Conservation (phyloP, 1,284 basidiomycete genomes). For the Ceratobasidium sp. region DNA sequence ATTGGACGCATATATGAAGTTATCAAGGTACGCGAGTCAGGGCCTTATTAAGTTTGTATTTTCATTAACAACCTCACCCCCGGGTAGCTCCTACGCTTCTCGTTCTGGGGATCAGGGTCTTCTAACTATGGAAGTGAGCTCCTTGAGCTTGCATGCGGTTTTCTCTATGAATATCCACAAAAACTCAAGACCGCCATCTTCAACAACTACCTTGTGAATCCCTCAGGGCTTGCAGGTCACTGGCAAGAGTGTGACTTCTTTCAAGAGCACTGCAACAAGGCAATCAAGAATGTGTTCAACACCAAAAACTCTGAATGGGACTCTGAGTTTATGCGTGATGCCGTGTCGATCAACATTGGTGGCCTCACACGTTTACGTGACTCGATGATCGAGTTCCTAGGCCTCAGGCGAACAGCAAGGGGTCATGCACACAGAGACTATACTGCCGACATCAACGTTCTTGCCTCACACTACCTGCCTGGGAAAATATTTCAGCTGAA, state of each 20-base stretch:
- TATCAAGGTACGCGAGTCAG: conserved; percentile 49
- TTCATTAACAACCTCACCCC: no score
- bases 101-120: conserved; percentile 48
- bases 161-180: conserved; percentile 47
- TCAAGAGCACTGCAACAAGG: conserved; percentile 48
- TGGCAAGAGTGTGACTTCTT: conserved; percentile 48
- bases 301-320: neutral
- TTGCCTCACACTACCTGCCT: conserved; percentile 9
- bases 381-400: neutral
- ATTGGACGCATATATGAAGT: conserved; percentile 52
- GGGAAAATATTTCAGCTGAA: neutral
- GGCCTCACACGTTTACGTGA: neutral
- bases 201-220: conserved; percentile 47
- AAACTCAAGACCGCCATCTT: conserved; percentile 44
- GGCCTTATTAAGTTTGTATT: no score
- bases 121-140: conserved; percentile 49
- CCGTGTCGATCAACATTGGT: neutral
- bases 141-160: conserved; percentile 47
- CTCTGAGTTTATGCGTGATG: neutral
- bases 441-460: conserved; percentile 9
- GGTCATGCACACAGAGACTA: neutral
- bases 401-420: neutral
- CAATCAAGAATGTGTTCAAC: neutral
- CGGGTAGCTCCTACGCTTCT: conserved; percentile 43
- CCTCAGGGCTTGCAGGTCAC: conserved; percentile 45